Percentiles rank a stretch among this genome's conserved stretches.
These are phyloP conservation scores for Ceratocystis ficicola DNA, from an alignment of 2,329 filamentous ascomycete species.

Conservation along the genomic window DNA sequence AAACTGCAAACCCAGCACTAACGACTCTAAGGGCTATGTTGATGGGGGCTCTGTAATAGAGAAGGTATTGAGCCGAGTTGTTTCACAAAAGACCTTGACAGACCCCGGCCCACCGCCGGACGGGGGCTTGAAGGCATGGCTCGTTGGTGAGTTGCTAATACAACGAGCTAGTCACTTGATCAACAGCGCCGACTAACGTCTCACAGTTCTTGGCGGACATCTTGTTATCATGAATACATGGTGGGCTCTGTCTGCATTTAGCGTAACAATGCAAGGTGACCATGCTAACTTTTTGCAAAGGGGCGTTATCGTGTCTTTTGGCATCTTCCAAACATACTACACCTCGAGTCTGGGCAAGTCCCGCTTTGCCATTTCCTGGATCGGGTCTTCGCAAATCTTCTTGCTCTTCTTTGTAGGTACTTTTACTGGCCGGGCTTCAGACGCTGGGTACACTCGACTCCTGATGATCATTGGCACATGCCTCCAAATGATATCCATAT, in stretches of 20 bases:
- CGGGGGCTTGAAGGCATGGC: conserved; percentile 39
- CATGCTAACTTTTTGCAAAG: conserved; percentile 24
- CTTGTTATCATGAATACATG: conserved; percentile 42
- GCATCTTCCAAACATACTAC: conserved; percentile 46
- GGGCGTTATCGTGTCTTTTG: conserved; percentile 45
- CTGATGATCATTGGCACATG: conserved; percentile 33
- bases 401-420: conserved; percentile 44
- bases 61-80: conserved; percentile 16
- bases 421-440: conserved; percentile 41
- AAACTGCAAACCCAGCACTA: background rate
- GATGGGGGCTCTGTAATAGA: conserved; percentile 11
- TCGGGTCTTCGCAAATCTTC: conserved; percentile 44
- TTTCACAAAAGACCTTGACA: conserved; percentile 25
- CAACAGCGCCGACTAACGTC: background rate
- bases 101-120: conserved; percentile 40
- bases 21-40: background rate
- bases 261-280: background rate
- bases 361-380: conserved; percentile 41
- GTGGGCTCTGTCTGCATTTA: conserved; percentile 24
- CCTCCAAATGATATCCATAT: conserved; percentile 37
- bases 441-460: conserved; percentile 41
- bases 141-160: conserved; percentile 30
- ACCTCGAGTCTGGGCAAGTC: conserved; percentile 30
- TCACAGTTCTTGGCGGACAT: conserved; percentile 29
- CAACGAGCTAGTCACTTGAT: background rate